A percentile compares a stretch with the other conserved stretches of the same genome.
Conservation (phyloP, 306 rosid genomes). For the Comarum palustre region DNA sequence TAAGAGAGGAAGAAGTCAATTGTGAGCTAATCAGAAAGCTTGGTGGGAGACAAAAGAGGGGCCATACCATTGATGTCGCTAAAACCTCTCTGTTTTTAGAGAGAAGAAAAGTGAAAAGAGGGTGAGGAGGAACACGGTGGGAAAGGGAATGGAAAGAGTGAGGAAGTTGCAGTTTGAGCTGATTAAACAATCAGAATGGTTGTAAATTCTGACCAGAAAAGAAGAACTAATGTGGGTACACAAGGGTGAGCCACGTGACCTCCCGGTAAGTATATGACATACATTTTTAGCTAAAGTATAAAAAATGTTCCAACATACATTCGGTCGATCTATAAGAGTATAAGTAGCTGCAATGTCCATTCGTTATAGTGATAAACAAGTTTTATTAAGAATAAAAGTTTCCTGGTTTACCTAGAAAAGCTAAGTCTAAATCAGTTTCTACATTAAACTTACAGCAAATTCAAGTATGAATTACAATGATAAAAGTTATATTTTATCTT, state of each 20-base stretch:
- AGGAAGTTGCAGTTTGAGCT: conserved; percentile 17
- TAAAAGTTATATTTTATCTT: too few relatives aligned
- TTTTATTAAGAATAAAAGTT: too few relatives aligned
- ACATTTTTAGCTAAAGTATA: too few relatives aligned
- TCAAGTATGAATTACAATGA: too few relatives aligned
- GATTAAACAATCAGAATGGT: neutral
- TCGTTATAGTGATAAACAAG: too few relatives aligned
- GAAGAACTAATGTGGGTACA: neutral
- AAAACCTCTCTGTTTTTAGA: neutral
- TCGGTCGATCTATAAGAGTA: too few relatives aligned
- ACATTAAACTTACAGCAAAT: too few relatives aligned
- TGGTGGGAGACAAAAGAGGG: conserved; percentile 36
- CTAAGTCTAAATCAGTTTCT: too few relatives aligned
- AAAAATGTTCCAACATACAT: neutral
- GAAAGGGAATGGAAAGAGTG: neutral
- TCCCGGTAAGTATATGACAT: too few relatives aligned
- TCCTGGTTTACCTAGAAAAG: too few relatives aligned
- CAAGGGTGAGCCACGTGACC: conserved; percentile 21
- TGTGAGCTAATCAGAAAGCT: neutral
- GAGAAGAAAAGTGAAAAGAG: neutral
- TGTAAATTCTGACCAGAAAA: neutral
- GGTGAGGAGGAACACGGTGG: neutral
- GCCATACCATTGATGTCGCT: conserved; percentile 21
- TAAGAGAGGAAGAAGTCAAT: neutral
- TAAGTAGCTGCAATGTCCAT: too few relatives aligned